A percentile compares a stretch with the other conserved stretches of the same genome.
These are phyloP conservation scores for Ophioceras dolichostomum DNA, from an alignment of 2,329 filamentous ascomycete genomes.

Conservation along the genomic window DNA sequence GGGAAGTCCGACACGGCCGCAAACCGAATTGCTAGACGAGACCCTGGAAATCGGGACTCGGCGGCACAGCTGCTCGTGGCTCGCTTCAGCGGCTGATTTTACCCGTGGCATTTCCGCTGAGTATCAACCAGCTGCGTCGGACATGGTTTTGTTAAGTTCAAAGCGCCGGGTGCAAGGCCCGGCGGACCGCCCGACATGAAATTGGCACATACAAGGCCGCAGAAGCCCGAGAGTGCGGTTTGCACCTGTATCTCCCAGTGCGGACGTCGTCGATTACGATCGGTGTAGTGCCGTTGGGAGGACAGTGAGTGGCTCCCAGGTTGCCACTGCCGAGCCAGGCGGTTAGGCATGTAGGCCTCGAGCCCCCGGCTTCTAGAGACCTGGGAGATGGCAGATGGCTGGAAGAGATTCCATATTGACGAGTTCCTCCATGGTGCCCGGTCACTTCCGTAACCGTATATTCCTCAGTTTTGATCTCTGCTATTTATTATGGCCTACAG, in stretches of 20 bases:
- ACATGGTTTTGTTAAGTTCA: neutral
- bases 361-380: neutral
- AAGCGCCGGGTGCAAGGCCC: neutral
- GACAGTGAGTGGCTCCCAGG: neutral
- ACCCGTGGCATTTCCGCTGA: neutral
- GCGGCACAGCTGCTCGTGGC: neutral
- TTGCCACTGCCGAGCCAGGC: neutral
- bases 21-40: neutral
- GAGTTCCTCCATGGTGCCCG: neutral
- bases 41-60: neutral
- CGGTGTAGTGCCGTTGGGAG: neutral
- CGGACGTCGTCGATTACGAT: neutral
- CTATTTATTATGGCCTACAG: neutral
- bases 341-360: neutral
- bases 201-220: slow-evolving; percentile 1
- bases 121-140: neutral
- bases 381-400: neutral
- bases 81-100: neutral
- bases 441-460: neutral
- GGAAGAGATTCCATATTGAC: neutral
- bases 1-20: neutral
- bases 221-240: neutral
- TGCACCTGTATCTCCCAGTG: neutral
- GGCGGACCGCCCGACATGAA: neutral
- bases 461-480: neutral